Evolutionary conservation across 2,329 filamentous ascomycete genomes (phyloP).

Genomic region (Hypoxylon sp.): DNA sequence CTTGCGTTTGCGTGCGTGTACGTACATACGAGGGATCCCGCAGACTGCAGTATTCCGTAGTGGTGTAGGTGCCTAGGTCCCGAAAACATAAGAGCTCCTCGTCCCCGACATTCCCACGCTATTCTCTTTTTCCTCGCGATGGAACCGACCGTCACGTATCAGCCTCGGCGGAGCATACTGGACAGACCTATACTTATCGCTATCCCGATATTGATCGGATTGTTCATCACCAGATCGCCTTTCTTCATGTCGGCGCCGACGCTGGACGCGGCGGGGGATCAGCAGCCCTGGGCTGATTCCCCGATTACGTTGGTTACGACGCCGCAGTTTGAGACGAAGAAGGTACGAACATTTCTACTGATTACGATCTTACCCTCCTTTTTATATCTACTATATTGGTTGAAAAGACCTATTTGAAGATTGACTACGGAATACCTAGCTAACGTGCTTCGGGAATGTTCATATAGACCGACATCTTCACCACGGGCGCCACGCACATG

Average conservation of each 20-base stretch:
- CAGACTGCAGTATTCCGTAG: not conserved
- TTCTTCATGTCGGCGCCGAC: conserved; percentile 54
- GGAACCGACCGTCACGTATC: conserved; percentile 20
- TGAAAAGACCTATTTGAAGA: no score
- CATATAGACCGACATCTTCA: conserved; percentile 67
- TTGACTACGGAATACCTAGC: not conserved
- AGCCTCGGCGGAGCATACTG: conserved; percentile 42
- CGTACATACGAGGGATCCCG: not conserved
- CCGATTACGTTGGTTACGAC: conserved; percentile 67
- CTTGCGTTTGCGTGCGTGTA: not conserved
- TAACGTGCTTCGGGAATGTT: not conserved
- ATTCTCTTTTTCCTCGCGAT: conserved; percentile 18
- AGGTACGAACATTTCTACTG: conserved; percentile 52
- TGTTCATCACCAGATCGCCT: conserved; percentile 54
- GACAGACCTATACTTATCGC: conserved; percentile 50
- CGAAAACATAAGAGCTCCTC: conserved; percentile 13
- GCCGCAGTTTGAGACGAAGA: conserved; percentile 64
- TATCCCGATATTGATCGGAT: conserved; percentile 52
- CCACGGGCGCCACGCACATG: conserved; percentile 71
- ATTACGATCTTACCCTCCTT: not conserved
- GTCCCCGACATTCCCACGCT: conserved; percentile 5
- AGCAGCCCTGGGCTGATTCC: conserved; percentile 64
- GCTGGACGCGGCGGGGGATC: conserved; percentile 38
- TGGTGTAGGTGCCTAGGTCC: not conserved
- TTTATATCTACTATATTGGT: not conserved